phyloP scores from a whole-genome alignment of 2,329 filamentous ascomycete genomes.

The Talaromyces pinophilus region DNA sequence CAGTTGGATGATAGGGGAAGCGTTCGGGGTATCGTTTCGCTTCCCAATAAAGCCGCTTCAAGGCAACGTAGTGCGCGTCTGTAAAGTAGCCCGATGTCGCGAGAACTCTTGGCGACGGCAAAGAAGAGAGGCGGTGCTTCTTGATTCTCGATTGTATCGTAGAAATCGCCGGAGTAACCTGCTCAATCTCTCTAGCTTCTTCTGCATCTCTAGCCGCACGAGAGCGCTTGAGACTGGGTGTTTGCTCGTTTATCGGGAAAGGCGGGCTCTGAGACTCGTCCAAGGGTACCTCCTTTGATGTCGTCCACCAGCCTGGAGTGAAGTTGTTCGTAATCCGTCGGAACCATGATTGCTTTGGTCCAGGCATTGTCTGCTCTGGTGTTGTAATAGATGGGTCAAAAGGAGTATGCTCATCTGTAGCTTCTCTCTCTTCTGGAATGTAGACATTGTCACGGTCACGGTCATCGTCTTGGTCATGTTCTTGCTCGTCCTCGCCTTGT shows the following conservation, averaged over 20 bases:
- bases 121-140: constrained; percentile 9
- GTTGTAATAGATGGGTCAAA: constrained; percentile 12
- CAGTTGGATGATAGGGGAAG: constrained; percentile 40
- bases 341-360: constrained; percentile 41
- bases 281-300: constrained; percentile 12
- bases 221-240: constrained; percentile 20
- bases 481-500: constrained; percentile 27
- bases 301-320: constrained; percentile 24
- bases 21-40: constrained; percentile 41
- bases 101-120: constrained; percentile 26
- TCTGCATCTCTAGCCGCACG: constrained; percentile 11
- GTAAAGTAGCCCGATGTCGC: constrained; percentile 45
- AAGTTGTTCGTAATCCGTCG: constrained; percentile 29
- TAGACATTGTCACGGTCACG: constrained; percentile 23
- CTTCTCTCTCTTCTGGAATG: constrained; percentile 23
- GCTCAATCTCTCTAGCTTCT: constrained; percentile 10
- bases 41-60: constrained; percentile 43
- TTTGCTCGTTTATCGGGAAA: constrained; percentile 15
- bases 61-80: constrained; percentile 42
- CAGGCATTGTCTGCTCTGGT: constrained; percentile 7
- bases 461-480: background rate
- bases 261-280: constrained; percentile 23
- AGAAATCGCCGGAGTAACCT: background rate
- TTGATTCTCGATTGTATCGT: constrained; percentile 8
- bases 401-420: background rate